Conservation (phyloP, 2,329 filamentous ascomycete species). For the Aspergillus latus region DNA sequence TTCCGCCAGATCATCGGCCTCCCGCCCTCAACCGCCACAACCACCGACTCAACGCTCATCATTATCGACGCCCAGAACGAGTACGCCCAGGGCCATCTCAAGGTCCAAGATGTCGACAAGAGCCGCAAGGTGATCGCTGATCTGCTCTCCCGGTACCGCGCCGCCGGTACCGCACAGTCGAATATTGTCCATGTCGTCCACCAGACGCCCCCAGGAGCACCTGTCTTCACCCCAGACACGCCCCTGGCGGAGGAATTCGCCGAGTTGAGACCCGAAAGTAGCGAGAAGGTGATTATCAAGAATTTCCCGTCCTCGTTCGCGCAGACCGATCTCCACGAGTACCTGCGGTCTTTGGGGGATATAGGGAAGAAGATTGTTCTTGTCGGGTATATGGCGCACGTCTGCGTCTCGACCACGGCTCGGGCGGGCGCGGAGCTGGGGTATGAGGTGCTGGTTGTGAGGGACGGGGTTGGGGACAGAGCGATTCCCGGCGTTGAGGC, state of each 20-base stretch:
- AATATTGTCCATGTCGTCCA: slow-evolving; percentile 65
- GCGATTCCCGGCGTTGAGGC: slow-evolving; percentile 61
- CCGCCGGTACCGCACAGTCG: slow-evolving; percentile 33
- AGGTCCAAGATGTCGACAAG: slow-evolving; percentile 53
- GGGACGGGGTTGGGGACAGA: slow-evolving; percentile 65
- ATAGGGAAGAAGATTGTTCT: slow-evolving; percentile 39
- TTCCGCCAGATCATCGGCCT: slow-evolving; percentile 59
- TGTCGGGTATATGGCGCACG: slow-evolving; percentile 52
- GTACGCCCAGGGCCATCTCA: slow-evolving; percentile 57
- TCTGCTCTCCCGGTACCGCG: slow-evolving; percentile 62
- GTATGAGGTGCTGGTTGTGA: slow-evolving; percentile 62
- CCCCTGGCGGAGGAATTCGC: slow-evolving; percentile 60
- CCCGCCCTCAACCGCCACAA: slow-evolving; percentile 55
- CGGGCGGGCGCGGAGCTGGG: slow-evolving; percentile 60
- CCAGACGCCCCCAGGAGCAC: slow-evolving; percentile 58
- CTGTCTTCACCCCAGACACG: slow-evolving; percentile 65
- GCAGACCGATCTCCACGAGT: slow-evolving; percentile 58
- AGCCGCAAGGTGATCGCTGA: slow-evolving; percentile 58
- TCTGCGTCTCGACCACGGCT: slow-evolving; percentile 64
- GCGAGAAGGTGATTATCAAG: slow-evolving; percentile 62
- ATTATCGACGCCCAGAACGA: slow-evolving; percentile 73
- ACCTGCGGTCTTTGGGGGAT: slow-evolving; percentile 50
- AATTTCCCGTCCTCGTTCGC: slow-evolving; percentile 60
- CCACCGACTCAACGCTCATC: slow-evolving; percentile 60
- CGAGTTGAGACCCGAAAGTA: slow-evolving; percentile 54